Evolutionary conservation across 176 grass and related monocot genomes (phyloP), one percentile per base, ranked within the genome.

Genomic region (Musa beccarii): DNA sequence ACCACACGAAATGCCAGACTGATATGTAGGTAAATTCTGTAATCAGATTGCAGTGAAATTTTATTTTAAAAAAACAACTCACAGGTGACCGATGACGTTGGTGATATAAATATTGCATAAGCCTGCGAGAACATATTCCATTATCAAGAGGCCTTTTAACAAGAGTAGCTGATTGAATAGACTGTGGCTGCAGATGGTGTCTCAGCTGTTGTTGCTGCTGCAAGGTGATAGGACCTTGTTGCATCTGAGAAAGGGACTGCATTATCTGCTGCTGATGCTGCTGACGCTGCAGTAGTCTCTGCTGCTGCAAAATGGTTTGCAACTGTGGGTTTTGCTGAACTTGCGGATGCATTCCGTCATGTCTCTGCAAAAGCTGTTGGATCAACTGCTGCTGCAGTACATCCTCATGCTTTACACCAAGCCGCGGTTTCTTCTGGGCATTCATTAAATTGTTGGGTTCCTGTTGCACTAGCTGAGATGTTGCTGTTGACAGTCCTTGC

Each of bases 101-200:
- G 79, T 99, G 96, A 78, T 85, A 99, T 25, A 99, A 81, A 80
- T 92, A 99, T 63, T 99, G 96, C 91, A 83, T 89, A 87, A 99
- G 78, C 59, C 89, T 79, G 75, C 96, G 89, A 78, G 89, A 89
- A 83, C 96, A 99, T 67, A 99, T 76, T 55, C 86, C 90, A 25
- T 77, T 92, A 70, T 92, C 91, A 3, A 83, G 64, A 59, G 87
- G 79, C 71, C 83, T 78, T 71, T 89, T 92, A 72, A 84, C 85
- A 63, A 81, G 86, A 26, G 79, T 79, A 74, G 75, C 73, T 55
- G 68, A 56, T 81, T 87, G 93, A 81, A 85, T 69, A 13, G 79
- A 77, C 87, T 76, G 89, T 22, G 68, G 81, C 79, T 81, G 89
- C 74, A 84, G 17, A 20, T 83, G 90, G 43, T 85, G 86, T 65